Conservation (phyloP, 306 rosid species). For the Dryas alaskensis region DNA sequence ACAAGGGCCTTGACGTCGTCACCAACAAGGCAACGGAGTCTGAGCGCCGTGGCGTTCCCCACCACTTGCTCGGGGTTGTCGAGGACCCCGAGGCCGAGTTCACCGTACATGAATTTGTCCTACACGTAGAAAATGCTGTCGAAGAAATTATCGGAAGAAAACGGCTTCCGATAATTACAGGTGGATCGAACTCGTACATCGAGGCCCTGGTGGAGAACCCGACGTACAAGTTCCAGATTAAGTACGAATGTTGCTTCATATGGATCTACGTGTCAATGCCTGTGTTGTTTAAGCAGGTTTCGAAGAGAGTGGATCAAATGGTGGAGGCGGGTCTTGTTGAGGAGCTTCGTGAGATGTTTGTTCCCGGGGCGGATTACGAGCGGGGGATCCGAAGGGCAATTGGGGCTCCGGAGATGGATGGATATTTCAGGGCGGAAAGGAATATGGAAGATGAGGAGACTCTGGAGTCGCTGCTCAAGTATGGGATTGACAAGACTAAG, state of each 20-base stretch:
- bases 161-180: conserved; percentile 18
- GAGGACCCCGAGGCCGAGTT: conserved; percentile 22
- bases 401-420: conserved; percentile 29
- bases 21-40: conserved; percentile 28
- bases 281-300: conserved; percentile 5
- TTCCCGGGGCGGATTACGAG: conserved; percentile 14
- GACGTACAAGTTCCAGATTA: not conserved
- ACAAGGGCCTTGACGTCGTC: conserved; percentile 27
- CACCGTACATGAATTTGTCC: conserved; percentile 19
- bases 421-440: conserved; percentile 12
- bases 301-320: conserved; percentile 36
- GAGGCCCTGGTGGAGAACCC: conserved; percentile 28
- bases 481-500: conserved; percentile 12
- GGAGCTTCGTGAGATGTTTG: conserved; percentile 21
- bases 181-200: conserved; percentile 38
- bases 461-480: not conserved
- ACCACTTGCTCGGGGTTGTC: conserved; percentile 31
- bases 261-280: conserved; percentile 25
- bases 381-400: conserved; percentile 29
- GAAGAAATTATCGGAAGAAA: not conserved
- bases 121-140: not conserved
- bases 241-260: conserved; percentile 30
- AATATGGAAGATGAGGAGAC: not conserved
- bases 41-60: conserved; percentile 27
- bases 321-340: conserved; percentile 30